Percentiles rank a stretch among this genome's conserved stretches.
phyloP scores from a whole-genome alignment of 2,329 filamentous ascomycete species.

The Blastomyces percursus region DNA sequence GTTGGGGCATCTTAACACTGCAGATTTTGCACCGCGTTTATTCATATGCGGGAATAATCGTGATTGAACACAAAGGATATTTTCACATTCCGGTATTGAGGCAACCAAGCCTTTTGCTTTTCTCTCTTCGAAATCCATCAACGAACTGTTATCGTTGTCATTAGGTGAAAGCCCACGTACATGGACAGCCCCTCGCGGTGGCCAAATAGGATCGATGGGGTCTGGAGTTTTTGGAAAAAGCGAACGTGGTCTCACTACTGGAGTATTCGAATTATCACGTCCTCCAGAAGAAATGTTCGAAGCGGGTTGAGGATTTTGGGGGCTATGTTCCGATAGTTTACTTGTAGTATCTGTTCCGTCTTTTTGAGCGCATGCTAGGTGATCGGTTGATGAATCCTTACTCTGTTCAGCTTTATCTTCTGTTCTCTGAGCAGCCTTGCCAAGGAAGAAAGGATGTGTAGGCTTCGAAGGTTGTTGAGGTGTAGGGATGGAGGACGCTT shows the following conservation, averaged over 20 bases:
- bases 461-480: constrained; percentile 28
- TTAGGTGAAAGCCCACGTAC: constrained; percentile 40
- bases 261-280: neutral
- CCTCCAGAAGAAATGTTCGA: neutral
- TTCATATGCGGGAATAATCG: constrained; percentile 7
- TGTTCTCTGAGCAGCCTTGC: constrained; percentile 36
- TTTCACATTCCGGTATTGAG: constrained; percentile 26
- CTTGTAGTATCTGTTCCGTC: neutral
- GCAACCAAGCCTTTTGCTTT: constrained; percentile 31
- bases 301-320: neutral
- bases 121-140: constrained; percentile 18
- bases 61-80: constrained; percentile 19
- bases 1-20: neutral
- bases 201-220: constrained; percentile 29
- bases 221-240: constrained; percentile 15
- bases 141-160: neutral
- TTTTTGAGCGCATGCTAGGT: neutral
- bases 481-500: neutral
- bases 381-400: neutral
- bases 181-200: constrained; percentile 28
- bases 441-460: constrained; percentile 60
- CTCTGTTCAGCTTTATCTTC: neutral
- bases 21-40: neutral
- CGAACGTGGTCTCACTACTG: neutral
- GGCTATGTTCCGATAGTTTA: neutral